Conservation (phyloP, 2,329 filamentous ascomycete species). For the Fonsecaea pugnacius region DNA sequence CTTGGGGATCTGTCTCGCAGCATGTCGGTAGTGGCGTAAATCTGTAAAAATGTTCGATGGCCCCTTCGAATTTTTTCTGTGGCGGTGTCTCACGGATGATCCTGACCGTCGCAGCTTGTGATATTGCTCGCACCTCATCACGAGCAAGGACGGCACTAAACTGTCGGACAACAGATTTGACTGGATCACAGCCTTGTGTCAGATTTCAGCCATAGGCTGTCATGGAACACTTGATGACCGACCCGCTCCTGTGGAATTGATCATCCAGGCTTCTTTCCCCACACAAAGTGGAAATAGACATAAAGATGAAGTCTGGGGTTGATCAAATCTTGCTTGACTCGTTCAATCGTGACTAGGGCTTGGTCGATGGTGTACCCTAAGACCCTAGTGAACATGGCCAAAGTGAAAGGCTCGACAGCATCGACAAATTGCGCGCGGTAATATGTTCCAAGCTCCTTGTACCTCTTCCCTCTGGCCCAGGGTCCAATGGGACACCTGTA, state of each 20-base stretch:
- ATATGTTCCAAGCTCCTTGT: conserved; percentile 42
- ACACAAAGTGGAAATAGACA: conserved; percentile 23
- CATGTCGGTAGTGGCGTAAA: too few relatives aligned
- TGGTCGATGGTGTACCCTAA: conserved; percentile 42
- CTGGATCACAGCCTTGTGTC: not conserved
- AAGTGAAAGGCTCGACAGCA: conserved; percentile 44
- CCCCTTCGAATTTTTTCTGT: not conserved
- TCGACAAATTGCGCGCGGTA: conserved; percentile 41
- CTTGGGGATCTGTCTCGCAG: not conserved
- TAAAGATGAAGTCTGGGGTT: conserved; percentile 24
- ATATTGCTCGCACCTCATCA: not conserved
- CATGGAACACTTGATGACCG: not conserved
- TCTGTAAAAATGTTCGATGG: not conserved
- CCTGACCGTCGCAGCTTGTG: not conserved
- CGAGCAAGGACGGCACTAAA: not conserved
- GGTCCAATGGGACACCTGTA: conserved; percentile 37
- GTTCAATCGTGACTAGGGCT: conserved; percentile 23
- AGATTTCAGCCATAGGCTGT: not conserved
- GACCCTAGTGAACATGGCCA: conserved; percentile 45
- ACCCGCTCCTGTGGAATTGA: not conserved
- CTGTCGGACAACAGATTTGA: not conserved
- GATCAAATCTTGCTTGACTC: conserved; percentile 18
- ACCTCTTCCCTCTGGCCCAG: conserved; percentile 39
- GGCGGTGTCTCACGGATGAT: too few relatives aligned
- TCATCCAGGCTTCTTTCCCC: conserved; percentile 16